Conservation (phyloP, 441 rosid species). For the Brassica balearica region DNA sequence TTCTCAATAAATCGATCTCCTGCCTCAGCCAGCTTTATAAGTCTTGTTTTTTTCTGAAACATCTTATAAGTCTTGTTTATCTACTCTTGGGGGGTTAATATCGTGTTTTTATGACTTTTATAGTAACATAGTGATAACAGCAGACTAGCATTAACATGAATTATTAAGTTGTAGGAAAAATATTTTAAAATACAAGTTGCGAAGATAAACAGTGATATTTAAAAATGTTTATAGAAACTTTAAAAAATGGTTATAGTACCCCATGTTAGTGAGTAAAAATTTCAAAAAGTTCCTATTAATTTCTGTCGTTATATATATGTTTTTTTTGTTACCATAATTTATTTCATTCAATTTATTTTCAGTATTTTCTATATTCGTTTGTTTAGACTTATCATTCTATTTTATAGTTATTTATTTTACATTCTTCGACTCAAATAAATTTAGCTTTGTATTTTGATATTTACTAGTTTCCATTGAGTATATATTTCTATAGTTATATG, state of each 20-base stretch:
- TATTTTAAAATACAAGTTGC: background rate
- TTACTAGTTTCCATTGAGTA: background rate
- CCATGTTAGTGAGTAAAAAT: background rate
- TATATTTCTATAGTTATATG: too few relatives aligned
- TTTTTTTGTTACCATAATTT: background rate
- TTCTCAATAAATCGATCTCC: background rate
- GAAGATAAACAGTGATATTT: background rate
- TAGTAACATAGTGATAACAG: background rate
- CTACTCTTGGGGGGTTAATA: background rate
- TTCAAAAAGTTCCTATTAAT: background rate
- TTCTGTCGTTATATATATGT: background rate
- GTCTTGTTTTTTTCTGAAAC: too few relatives aligned
- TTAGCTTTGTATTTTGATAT: background rate
- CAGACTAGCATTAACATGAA: background rate
- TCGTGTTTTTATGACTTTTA: background rate
- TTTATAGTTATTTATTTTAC: background rate
- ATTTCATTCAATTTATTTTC: too few relatives aligned
- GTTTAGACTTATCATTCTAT: background rate
- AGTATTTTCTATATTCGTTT: too few relatives aligned
- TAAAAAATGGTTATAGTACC: background rate
- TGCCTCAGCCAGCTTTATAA: background rate
- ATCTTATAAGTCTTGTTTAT: background rate
- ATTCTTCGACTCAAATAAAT: background rate
- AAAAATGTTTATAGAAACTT: background rate
- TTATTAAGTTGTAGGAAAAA: background rate